Evolutionary conservation across 2,329 filamentous ascomycete genomes (phyloP).

Genomic region (Aspergillus glaucus): DNA sequence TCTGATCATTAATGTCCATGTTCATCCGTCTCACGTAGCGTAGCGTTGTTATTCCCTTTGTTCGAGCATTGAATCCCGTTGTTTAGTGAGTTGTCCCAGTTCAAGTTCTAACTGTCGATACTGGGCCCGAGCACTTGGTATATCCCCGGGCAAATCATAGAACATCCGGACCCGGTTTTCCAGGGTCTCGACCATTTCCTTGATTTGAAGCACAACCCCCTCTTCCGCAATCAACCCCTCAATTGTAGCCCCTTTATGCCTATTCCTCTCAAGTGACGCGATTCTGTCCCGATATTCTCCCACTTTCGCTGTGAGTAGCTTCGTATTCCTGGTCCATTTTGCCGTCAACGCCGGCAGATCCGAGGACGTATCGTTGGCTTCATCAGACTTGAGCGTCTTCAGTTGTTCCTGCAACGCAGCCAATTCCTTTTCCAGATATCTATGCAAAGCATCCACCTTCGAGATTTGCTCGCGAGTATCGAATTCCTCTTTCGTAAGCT

Average conservation of each 20-base stretch:
- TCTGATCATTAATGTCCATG: not conserved
- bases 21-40: not conserved
- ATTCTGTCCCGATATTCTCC: conserved; percentile 59
- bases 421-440: conserved; percentile 50
- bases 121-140: conserved; percentile 61
- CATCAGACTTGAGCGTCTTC: conserved; percentile 25
- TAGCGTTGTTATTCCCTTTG: conserved; percentile 46
- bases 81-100: conserved; percentile 54
- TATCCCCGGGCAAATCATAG: conserved; percentile 65
- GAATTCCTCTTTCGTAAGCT: conserved; percentile 50
- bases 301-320: conserved; percentile 59
- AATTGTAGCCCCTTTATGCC: conserved; percentile 26
- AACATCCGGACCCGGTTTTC: conserved; percentile 62
- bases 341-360: conserved; percentile 64
- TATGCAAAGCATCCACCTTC: conserved; percentile 52
- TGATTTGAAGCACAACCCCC: conserved; percentile 51
- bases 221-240: conserved; percentile 55
- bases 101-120: conserved; percentile 62
- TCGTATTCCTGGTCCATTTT: conserved; percentile 65
- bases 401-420: conserved; percentile 24
- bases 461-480: conserved; percentile 51
- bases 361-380: conserved; percentile 48
- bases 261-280: conserved; percentile 33
- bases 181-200: conserved; percentile 58
- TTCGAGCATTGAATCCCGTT: conserved; percentile 70